Evolutionary conservation across 129 eudicot genomes (phyloP), one percentile per base, ranked within the genome.

Genomic region (Arctium minus): DNA sequence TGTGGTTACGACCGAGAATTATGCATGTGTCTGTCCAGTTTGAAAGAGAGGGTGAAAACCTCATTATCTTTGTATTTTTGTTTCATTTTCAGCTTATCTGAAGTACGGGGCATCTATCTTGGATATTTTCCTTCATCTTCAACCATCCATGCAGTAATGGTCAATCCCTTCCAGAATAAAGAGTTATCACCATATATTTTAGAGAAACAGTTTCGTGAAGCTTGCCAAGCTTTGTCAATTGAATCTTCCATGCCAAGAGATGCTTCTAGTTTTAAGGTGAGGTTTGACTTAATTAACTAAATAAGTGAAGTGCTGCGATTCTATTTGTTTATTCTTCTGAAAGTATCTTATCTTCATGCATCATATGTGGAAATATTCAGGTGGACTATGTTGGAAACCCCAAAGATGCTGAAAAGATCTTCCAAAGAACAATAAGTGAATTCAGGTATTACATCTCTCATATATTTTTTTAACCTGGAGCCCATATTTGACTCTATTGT

Each of bases 51-150:
- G 83, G 53, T 15, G 18, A 65, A 40, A 73, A 31, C 53, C 8
- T 12, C 68, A 50, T 46, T 27, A 0, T 48, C 15, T 27, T 40
- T 6, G 44, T 36, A 8, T 17, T 2, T 80, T 39, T 15, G 2
- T 71, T 76, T 35, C 22, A 22, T 78, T 81, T 88, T 73, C 95
- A 96, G 99, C 87, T 82, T 81, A 71, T 96, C 89, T 29, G 98
- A 96, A 71, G 86, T 85, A 50, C 88, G 98, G 73, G 99, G 98
- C 1, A 87, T 90, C 33, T 96, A 91, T 86, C 92, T 89, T 50
- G 97, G 91, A 76, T 93, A 90, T 88, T 93, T 93, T 81, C 96
- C 99, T 79, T 88, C 96, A 76, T 88, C 93, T 68, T 86, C 91
- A 64, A 85, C 77, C 75, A 88, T 96, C 78, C 88, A 82, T 79